Percentiles rank a stretch among this genome's conserved stretches.
Conservation (phyloP, 139 green algal species). For the Auxenochlorella pyrenoidosa region DNA sequence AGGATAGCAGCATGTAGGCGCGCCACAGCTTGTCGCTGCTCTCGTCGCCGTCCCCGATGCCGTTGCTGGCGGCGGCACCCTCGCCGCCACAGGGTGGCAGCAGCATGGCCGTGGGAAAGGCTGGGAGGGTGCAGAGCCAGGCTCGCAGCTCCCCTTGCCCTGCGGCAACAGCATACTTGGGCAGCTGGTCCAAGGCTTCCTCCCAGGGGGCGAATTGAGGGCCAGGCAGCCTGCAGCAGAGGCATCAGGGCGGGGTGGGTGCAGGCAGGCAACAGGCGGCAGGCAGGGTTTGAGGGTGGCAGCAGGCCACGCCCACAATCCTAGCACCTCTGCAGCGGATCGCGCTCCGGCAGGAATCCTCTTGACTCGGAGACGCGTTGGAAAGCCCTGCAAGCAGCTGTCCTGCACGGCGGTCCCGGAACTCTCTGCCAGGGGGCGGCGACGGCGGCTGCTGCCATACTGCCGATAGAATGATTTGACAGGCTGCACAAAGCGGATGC, state of each 20-base stretch:
- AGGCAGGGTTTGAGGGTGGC: too few relatives aligned
- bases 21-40: conserved; percentile 15
- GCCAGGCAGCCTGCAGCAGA: background rate
- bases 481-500: too few relatives aligned
- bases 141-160: conserved; percentile 10
- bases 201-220: background rate
- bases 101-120: background rate
- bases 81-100: background rate
- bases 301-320: background rate
- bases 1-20: conserved; percentile 23
- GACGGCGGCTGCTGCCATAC: too few relatives aligned
- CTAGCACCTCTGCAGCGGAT: too few relatives aligned
- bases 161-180: conserved; percentile 18
- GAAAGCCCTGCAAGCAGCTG: too few relatives aligned
- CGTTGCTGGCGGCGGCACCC: background rate
- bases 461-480: too few relatives aligned
- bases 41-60: background rate
- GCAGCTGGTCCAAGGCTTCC: conserved; percentile 2
- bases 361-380: too few relatives aligned
- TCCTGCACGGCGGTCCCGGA: too few relatives aligned
- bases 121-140: conserved; percentile 4
- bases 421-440: too few relatives aligned
- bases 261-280: background rate
- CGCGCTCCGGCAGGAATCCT: too few relatives aligned
- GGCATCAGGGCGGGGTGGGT: background rate